Percentiles rank a stretch among this genome's conserved stretches.
Evolutionary conservation across 2,329 filamentous ascomycete species (phyloP).

Genomic region (Aphanoascus verrucosus): DNA sequence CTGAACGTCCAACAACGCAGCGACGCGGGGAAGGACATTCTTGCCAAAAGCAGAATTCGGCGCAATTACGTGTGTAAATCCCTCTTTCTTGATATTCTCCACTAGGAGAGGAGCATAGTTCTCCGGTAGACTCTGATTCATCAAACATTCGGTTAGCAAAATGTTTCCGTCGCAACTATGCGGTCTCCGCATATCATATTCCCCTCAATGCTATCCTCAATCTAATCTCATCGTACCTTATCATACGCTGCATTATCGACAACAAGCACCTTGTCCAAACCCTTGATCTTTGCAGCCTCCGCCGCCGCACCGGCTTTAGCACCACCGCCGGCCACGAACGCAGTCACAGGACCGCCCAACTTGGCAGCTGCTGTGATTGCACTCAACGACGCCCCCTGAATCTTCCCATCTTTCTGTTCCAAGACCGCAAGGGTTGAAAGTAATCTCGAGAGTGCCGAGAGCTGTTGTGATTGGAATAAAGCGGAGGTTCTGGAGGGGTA

Average conservation of each 20-base stretch:
- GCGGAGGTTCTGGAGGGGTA: constrained; percentile 26
- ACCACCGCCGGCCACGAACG: constrained; percentile 72
- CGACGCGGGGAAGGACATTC: constrained; percentile 80
- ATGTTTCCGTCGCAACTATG: background rate
- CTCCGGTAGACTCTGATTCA: constrained; percentile 66
- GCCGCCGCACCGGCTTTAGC: constrained; percentile 62
- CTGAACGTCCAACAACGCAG: constrained; percentile 81
- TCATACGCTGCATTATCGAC: constrained; percentile 87
- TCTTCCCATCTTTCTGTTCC: constrained; percentile 82
- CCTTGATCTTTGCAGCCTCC: constrained; percentile 78
- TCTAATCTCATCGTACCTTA: constrained; percentile 50
- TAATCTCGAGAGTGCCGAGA: constrained; percentile 54
- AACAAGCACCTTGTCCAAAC: constrained; percentile 80
- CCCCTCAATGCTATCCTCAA: background rate
- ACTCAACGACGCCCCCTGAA: constrained; percentile 71
- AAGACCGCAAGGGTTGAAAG: constrained; percentile 83
- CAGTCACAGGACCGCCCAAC: constrained; percentile 74
- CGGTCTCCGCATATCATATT: background rate
- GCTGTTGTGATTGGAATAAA: constrained; percentile 31
- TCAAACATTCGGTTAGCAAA: background rate
- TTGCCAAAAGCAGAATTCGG: constrained; percentile 95
- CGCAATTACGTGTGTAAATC: constrained; percentile 82
- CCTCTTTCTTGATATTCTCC: constrained; percentile 93
- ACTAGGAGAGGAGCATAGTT: constrained; percentile 87
- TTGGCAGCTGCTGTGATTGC: constrained; percentile 78